These are phyloP conservation scores for Mercurialis annua DNA, from an alignment of 345 rosid species.

Conservation along the genomic window DNA sequence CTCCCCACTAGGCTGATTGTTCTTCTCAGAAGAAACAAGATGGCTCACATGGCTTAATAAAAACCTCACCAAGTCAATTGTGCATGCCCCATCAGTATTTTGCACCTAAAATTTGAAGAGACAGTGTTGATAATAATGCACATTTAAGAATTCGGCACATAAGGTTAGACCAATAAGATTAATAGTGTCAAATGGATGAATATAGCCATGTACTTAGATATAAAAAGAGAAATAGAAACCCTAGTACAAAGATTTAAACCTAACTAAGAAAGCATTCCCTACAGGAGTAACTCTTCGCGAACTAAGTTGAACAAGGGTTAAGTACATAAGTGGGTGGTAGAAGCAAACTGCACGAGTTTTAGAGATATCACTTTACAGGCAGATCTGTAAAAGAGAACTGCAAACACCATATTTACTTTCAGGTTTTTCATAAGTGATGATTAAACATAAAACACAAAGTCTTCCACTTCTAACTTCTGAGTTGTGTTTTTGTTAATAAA, in stretches of 20 bases:
- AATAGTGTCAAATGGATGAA: neutral
- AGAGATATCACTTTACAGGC: too few relatives aligned
- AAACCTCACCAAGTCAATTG: conserved; percentile 73
- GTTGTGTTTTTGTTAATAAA: neutral
- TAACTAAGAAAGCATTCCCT: too few relatives aligned
- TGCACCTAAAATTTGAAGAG: conserved; percentile 33
- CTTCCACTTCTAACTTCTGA: too few relatives aligned
- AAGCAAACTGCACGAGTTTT: too few relatives aligned
- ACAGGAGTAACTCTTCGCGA: too few relatives aligned
- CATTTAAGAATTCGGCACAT: neutral
- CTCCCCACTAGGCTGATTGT: conserved; percentile 32
- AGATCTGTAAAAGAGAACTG: too few relatives aligned
- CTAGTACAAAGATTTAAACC: too few relatives aligned
- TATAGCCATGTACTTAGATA: neutral
- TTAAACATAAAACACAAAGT: too few relatives aligned
- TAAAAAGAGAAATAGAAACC: neutral
- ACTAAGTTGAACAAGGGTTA: too few relatives aligned
- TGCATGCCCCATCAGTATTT: conserved; percentile 42
- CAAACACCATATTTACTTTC: too few relatives aligned
- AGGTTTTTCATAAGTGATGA: too few relatives aligned
- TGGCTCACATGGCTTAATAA: conserved; percentile 64
- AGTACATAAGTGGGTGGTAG: neutral
- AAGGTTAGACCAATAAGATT: neutral
- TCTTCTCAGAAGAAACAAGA: conserved; percentile 28
- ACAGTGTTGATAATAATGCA: rapidly evolving